Evolutionary conservation across 2,329 filamentous ascomycete genomes (phyloP).

Genomic region (Pseudogymnoascus verrucosus): DNA sequence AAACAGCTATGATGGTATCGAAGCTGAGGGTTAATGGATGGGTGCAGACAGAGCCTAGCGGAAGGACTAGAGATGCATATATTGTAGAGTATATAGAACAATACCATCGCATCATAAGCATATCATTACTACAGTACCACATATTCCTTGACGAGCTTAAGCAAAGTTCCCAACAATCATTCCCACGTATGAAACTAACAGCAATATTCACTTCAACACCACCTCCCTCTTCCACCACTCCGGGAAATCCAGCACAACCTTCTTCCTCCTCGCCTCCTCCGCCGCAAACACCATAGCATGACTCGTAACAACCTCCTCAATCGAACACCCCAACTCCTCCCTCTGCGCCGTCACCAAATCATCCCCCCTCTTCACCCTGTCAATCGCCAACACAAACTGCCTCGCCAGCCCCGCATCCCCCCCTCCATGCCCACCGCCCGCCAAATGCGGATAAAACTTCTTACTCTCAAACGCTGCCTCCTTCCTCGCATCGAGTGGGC

Average conservation of each 20-base stretch:
- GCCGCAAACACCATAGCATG: conserved; percentile 93
- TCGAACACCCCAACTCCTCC: conserved; percentile 67
- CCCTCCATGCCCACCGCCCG: conserved; percentile 61
- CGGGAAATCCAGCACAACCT: conserved; percentile 65
- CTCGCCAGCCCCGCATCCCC: conserved; percentile 72
- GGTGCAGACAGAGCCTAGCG: neutral
- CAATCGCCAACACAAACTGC: conserved; percentile 76
- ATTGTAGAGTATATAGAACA: neutral
- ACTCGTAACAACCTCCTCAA: conserved; percentile 81
- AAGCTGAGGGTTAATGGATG: conserved; percentile 54
- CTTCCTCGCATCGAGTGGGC: conserved; percentile 15
- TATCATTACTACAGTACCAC: neutral
- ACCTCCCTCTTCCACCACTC: conserved; percentile 62
- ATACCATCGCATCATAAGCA: neutral
- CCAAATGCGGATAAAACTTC: conserved; percentile 52
- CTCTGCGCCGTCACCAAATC: conserved; percentile 63
- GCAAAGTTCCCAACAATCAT: neutral
- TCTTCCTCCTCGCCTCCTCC: conserved; percentile 68
- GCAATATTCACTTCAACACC: neutral
- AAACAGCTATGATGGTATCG: conserved; percentile 70
- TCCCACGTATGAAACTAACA: neutral
- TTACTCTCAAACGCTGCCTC: conserved; percentile 29
- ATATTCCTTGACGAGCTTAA: too few relatives aligned
- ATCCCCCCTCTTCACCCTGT: conserved; percentile 67
- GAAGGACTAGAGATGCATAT: neutral